Conservation (phyloP, 2,329 filamentous ascomycete species). For the Talaromyces piceae region DNA sequence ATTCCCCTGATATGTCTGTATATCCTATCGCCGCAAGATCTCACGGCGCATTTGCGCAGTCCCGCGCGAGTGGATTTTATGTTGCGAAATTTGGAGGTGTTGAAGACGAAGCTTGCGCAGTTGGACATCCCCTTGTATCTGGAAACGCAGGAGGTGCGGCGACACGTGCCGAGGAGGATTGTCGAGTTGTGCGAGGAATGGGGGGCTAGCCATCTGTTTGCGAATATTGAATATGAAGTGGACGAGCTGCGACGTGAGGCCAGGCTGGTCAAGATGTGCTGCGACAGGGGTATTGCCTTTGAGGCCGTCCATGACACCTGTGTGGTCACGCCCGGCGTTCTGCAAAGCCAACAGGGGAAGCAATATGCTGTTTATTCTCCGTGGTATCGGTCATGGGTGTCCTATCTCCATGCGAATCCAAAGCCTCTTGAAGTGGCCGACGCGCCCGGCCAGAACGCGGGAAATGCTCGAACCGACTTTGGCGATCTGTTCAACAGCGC, state of each 20-base stretch:
- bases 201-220: conserved; percentile 67
- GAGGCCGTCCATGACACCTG: conserved; percentile 74
- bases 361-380: conserved; percentile 81
- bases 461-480: conserved; percentile 42
- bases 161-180: conserved; percentile 53
- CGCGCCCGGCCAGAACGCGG: conserved; percentile 50
- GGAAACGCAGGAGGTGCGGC: conserved; percentile 62
- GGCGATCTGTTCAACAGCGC: conserved; percentile 50
- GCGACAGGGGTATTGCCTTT: conserved; percentile 59
- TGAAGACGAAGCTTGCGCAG: conserved; percentile 60
- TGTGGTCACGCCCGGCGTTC: conserved; percentile 64
- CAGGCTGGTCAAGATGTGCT: conserved; percentile 52
- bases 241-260: conserved; percentile 78
- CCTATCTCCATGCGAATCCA: conserved; percentile 61
- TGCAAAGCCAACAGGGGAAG: conserved; percentile 61
- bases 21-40: conserved; percentile 74
- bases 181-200: conserved; percentile 61
- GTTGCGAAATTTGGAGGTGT: conserved; percentile 59
- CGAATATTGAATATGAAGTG: conserved; percentile 86
- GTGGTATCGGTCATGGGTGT: conserved; percentile 72
- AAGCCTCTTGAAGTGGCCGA: conserved; percentile 54
- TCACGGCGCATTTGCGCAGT: conserved; percentile 69
- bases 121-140: conserved; percentile 72
- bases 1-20: conserved; percentile 71
- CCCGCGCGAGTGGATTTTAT: conserved; percentile 73